A percentile compares a stretch with the other conserved stretches of the same genome.
Evolutionary conservation across 768 basidiomycete genomes (phyloP).

Genomic region (Rhodotorula toruloides): DNA sequence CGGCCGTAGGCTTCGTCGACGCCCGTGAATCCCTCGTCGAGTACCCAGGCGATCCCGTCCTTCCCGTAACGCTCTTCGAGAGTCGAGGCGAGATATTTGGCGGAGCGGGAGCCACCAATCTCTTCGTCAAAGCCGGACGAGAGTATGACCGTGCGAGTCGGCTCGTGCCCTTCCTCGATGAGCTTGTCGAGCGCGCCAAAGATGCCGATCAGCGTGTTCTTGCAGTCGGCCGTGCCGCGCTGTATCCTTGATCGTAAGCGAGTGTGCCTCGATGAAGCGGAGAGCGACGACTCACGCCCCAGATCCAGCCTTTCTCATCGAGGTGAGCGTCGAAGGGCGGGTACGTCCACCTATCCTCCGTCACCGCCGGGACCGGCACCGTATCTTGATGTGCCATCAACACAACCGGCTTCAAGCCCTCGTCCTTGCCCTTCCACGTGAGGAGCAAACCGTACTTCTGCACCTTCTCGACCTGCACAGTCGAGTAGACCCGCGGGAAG

Average conservation of each 20-base stretch:
- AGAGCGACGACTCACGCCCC: constrained; percentile 7
- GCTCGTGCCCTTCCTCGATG: constrained; percentile 59
- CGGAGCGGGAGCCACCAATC: constrained; percentile 47
- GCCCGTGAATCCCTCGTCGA: constrained; percentile 78
- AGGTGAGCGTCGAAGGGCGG: constrained; percentile 25
- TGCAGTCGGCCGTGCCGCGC: constrained; percentile 31
- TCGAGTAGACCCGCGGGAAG: constrained; percentile 49
- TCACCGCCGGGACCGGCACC: constrained; percentile 28
- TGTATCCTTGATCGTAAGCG: not conserved
- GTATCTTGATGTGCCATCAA: constrained; percentile 39
- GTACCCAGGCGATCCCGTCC: constrained; percentile 66
- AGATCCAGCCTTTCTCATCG: constrained; percentile 36
- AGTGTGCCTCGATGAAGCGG: too few species aligned
- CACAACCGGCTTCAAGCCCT: constrained; percentile 63
- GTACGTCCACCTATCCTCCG: constrained; percentile 28
- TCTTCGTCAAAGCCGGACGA: constrained; percentile 68
- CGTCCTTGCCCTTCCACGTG: constrained; percentile 64
- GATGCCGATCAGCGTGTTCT: constrained; percentile 35
- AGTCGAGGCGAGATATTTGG: constrained; percentile 48
- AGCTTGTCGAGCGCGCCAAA: constrained; percentile 58
- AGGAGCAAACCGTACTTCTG: constrained; percentile 72
- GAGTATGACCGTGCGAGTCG: constrained; percentile 52
- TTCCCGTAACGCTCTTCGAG: constrained; percentile 63
- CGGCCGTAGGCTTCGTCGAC: constrained; percentile 45
- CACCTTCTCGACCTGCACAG: constrained; percentile 60